Evolutionary conservation across 139 green algal species (phyloP).

Genomic region (Tetradesmus obliquus): DNA sequence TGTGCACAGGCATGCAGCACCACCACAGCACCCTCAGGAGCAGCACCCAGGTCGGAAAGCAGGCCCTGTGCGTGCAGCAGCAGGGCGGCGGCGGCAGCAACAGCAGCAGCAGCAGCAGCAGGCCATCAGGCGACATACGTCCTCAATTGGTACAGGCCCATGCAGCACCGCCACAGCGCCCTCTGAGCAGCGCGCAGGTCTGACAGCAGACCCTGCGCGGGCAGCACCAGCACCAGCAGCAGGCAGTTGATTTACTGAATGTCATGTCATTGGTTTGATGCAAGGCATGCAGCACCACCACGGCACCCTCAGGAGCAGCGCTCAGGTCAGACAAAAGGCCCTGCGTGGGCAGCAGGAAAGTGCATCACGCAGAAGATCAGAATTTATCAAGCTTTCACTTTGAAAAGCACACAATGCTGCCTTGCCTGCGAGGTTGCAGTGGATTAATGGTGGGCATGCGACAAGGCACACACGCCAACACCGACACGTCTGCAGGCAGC

Average conservation of each 20-base stretch:
- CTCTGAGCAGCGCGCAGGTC: slow-evolving; percentile 58
- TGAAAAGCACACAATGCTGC: not conserved
- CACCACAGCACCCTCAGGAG: slow-evolving; percentile 78
- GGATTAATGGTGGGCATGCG: too few species aligned
- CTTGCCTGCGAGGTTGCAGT: not conserved
- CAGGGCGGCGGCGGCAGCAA: not conserved
- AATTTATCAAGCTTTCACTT: not conserved
- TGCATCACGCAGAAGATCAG: too few species aligned
- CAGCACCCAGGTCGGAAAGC: slow-evolving; percentile 50
- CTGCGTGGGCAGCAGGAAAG: too few species aligned
- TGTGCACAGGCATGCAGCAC: slow-evolving; percentile 93
- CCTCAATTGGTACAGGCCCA: slow-evolving; percentile 26
- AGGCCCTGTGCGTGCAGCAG: not conserved
- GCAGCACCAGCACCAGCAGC: too few species aligned
- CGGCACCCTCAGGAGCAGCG: not conserved
- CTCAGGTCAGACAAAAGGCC: too few species aligned
- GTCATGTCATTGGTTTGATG: too few species aligned
- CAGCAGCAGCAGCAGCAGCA: not conserved
- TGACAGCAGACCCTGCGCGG: not conserved
- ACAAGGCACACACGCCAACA: too few species aligned
- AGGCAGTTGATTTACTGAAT: too few species aligned
- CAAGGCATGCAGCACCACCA: not conserved
- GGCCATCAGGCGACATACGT: too few species aligned
- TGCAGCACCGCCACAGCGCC: slow-evolving; percentile 90
- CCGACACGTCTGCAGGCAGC: too few species aligned